Percentiles rank a stretch among this genome's conserved stretches.
Conservation (phyloP, 306 rosid species). For the Casuarina equisetifolia region DNA sequence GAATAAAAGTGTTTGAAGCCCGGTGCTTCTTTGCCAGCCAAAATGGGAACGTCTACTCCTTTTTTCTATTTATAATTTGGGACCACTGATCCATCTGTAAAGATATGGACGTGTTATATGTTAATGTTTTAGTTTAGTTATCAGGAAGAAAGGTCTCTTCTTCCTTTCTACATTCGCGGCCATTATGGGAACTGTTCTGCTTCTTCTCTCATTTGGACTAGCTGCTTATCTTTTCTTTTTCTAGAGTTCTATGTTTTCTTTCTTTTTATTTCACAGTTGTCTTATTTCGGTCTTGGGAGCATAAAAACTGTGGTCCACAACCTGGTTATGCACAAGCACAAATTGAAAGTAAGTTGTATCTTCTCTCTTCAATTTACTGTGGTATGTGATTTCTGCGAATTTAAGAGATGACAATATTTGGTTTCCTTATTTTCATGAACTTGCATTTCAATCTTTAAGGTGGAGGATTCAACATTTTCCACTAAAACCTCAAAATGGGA, state of each 20-base stretch:
- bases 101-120: slow-evolving; percentile 6
- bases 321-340: slow-evolving; percentile 97
- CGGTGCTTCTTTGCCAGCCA: not conserved
- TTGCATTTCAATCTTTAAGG: slow-evolving; percentile 46
- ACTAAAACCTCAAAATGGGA: slow-evolving; percentile 87
- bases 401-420: slow-evolving; percentile 23
- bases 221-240: slow-evolving; percentile 11
- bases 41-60: not conserved
- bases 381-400: slow-evolving; percentile 14
- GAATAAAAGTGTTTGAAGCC: not conserved
- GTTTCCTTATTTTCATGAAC: not conserved
- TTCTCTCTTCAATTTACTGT: slow-evolving; percentile 17
- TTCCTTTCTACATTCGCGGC: not conserved
- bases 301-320: slow-evolving; percentile 89
- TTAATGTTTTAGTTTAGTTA: not conserved
- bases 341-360: slow-evolving; percentile 76
- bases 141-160: not conserved
- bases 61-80: not conserved
- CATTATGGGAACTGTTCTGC: slow-evolving; percentile 65
- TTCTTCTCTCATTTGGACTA: slow-evolving; percentile 10
- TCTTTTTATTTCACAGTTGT: slow-evolving; percentile 69
- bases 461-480: slow-evolving; percentile 97
- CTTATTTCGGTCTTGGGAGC: slow-evolving; percentile 92
- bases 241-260: slow-evolving; percentile 20
- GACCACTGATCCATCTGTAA: not conserved